A percentile compares a stretch with the other conserved stretches of the same genome.
phyloP scores from a whole-genome alignment of 192 early-diverging fungal genomes.

The Podila minutissima region DNA sequence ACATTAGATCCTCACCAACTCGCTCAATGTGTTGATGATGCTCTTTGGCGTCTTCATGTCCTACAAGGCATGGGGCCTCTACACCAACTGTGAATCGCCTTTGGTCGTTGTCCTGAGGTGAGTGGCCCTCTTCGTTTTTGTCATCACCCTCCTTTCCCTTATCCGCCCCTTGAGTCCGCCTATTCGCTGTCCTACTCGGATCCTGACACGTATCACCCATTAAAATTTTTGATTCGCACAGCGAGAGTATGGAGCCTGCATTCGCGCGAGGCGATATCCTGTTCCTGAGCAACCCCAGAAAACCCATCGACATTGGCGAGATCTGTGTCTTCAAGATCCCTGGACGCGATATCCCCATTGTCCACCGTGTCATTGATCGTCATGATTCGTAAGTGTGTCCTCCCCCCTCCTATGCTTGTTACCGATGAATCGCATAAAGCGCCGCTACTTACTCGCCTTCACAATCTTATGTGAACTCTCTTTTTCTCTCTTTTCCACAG shows the following conservation, averaged over 20 bases:
- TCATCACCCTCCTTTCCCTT: not conserved
- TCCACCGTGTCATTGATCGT: slow-evolving; percentile 94
- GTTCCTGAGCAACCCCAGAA: slow-evolving; percentile 79
- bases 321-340: slow-evolving; percentile 95
- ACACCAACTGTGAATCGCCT: slow-evolving; percentile 92
- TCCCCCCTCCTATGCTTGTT: not conserved
- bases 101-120: slow-evolving; percentile 97
- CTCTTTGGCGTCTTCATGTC: slow-evolving; percentile 94
- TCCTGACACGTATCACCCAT: not conserved
- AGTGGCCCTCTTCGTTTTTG: not conserved
- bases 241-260: slow-evolving; percentile 98
- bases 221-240: slow-evolving; percentile 30
- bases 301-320: slow-evolving; percentile 87
- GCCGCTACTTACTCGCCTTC: not conserved
- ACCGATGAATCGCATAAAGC: not conserved
- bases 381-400: slow-evolving; percentile 76
- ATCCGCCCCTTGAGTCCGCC: not conserved
- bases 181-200: not conserved
- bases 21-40: slow-evolving; percentile 90
- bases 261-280: slow-evolving; percentile 94
- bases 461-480: not conserved
- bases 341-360: slow-evolving; percentile 92
- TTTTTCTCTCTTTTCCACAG: slow-evolving; percentile 28
- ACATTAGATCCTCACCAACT: slow-evolving; percentile 44
- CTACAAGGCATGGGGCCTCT: slow-evolving; percentile 91